Evolutionary conservation across 805 yeast genomes (phyloP).

Genomic region (Grigorovia humatica): DNA sequence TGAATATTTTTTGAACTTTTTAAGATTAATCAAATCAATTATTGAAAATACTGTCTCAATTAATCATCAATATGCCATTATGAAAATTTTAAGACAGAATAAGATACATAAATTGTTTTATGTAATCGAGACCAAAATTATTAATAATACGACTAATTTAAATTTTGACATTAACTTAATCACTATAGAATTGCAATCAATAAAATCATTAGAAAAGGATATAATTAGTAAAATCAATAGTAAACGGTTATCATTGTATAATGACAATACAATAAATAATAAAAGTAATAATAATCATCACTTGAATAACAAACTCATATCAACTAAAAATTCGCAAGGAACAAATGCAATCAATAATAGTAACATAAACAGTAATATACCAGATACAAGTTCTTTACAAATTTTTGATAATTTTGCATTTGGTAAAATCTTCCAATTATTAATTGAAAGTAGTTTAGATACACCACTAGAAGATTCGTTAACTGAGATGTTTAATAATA

Average conservation of each 20-base stretch:
- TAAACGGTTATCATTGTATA: not conserved
- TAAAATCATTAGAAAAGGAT: slow-evolving; percentile 32
- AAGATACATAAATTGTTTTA: slow-evolving; percentile 46
- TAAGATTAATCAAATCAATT: not conserved
- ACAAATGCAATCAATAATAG: not conserved
- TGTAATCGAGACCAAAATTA: slow-evolving; percentile 30
- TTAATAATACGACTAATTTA: not conserved
- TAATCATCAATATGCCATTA: slow-evolving; percentile 39
- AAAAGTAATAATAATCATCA: not conserved
- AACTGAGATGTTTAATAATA: slow-evolving; percentile 43
- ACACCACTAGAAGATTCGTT: slow-evolving; percentile 62
- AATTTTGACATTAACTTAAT: slow-evolving; percentile 47
- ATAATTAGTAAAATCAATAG: slow-evolving; percentile 13
- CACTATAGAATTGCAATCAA: slow-evolving; percentile 55
- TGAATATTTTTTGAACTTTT: not conserved
- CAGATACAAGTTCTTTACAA: not conserved
- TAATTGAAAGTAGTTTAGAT: slow-evolving; percentile 27
- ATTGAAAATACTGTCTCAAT: slow-evolving; percentile 16
- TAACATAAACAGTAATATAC: not conserved
- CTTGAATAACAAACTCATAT: not conserved
- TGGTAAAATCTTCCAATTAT: slow-evolving; percentile 13
- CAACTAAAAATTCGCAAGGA: not conserved
- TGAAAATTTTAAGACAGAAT: slow-evolving; percentile 48
- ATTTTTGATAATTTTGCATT: slow-evolving; percentile 11
- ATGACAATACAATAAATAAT: not conserved